Conservation (phyloP, 2,329 filamentous ascomycete genomes). For the Sordariomycetes sp. region DNA sequence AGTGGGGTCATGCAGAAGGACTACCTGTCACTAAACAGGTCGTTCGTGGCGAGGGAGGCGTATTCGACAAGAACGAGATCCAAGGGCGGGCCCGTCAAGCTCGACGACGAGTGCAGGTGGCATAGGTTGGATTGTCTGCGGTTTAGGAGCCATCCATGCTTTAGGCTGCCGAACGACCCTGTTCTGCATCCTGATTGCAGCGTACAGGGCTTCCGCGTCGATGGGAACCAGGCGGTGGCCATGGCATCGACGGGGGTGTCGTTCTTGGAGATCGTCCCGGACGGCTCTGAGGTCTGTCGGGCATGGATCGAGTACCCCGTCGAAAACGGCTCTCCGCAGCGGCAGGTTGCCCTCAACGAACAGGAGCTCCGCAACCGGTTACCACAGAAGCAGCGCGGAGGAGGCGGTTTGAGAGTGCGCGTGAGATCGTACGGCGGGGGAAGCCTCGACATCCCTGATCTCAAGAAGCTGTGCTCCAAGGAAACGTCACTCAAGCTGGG, state of each 20-base stretch:
- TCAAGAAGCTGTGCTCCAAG: conserved; percentile 61
- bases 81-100: conserved; percentile 64
- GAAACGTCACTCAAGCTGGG: conserved; percentile 64
- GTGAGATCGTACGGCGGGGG: conserved; percentile 70
- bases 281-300: conserved; percentile 72
- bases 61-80: conserved; percentile 81
- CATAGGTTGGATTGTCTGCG: conserved; percentile 81
- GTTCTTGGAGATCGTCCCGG: conserved; percentile 71
- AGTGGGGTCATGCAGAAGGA: conserved; percentile 87
- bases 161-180: conserved; percentile 69
- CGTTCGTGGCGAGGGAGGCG: conserved; percentile 70
- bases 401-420: conserved; percentile 26
- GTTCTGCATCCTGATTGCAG: conserved; percentile 56
- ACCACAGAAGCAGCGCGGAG: conserved; percentile 60
- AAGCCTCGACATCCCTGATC: conserved; percentile 66
- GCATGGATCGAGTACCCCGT: conserved; percentile 72
- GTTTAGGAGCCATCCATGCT: conserved; percentile 84
- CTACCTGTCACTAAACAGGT: conserved; percentile 74
- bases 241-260: conserved; percentile 75
- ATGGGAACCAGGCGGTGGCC: conserved; percentile 63
- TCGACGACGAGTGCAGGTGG: conserved; percentile 81
- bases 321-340: conserved; percentile 50
- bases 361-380: conserved; percentile 60
- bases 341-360: conserved; percentile 66
- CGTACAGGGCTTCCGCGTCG: conserved; percentile 78